A percentile compares a stretch with the other conserved stretches of the same genome.
Conservation (phyloP, 306 rosid species). For the Glycine tomentella region DNA sequence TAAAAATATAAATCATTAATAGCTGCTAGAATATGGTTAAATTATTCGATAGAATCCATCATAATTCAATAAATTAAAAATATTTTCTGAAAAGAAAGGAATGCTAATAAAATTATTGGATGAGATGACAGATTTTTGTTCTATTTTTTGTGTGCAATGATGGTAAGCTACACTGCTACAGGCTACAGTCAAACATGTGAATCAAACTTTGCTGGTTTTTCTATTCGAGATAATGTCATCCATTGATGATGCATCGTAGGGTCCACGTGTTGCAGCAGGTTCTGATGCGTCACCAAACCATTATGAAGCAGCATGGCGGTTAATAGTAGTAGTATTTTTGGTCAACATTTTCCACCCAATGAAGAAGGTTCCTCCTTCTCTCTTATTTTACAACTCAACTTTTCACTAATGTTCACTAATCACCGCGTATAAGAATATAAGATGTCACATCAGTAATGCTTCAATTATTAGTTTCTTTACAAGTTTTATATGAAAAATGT, state of each 20-base stretch:
- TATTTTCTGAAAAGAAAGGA: not conserved
- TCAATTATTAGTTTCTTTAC: no score
- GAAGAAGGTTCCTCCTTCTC: not conserved
- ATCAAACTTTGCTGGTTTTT: not conserved
- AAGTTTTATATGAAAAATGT: no score
- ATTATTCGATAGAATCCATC: no score
- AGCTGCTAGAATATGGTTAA: no score
- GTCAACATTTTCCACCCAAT: not conserved
- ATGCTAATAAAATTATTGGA: not conserved
- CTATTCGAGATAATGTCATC: not conserved
- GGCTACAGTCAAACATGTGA: not conserved
- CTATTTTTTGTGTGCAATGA: not conserved
- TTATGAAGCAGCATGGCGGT: no score
- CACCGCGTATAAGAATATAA: no score
- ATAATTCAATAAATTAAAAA: not conserved
- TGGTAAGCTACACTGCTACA: not conserved
- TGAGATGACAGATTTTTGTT: not conserved
- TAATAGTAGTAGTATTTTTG: no score
- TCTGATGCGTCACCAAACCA: no score
- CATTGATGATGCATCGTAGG: not conserved
- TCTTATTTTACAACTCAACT: not conserved
- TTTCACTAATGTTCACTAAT: conserved; percentile 2
- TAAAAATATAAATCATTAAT: not conserved
- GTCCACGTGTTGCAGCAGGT: not conserved
- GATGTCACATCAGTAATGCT: no score